phyloP scores from a whole-genome alignment of 371 early-diverging fungal species.

The Mucor irregularis region DNA sequence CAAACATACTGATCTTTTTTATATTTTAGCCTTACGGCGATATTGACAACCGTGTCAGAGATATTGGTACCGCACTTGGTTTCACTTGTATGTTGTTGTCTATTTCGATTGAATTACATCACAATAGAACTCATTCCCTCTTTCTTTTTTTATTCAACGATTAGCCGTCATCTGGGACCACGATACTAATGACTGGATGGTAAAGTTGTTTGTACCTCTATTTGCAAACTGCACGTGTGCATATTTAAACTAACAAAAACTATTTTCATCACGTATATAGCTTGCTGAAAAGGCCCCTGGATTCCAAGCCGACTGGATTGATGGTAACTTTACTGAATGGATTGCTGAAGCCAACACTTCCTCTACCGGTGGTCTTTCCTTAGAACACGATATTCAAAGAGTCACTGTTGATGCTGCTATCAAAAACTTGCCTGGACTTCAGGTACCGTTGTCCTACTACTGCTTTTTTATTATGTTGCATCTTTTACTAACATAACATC shows the following conservation, averaged over 20 bases:
- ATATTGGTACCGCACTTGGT: slow-evolving; percentile 57
- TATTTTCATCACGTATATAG: too few species aligned
- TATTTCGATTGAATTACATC: background rate
- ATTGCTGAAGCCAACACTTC: slow-evolving; percentile 40
- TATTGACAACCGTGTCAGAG: slow-evolving; percentile 69
- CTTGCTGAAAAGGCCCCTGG: slow-evolving; percentile 27
- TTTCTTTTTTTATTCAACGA: background rate
- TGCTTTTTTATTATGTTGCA: too few species aligned
- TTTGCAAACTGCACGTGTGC: background rate
- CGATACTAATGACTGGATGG: slow-evolving; percentile 50
- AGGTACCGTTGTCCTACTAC: too few species aligned
- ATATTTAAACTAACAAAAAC: background rate
- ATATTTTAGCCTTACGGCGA: slow-evolving; percentile 64
- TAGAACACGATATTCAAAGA: slow-evolving; percentile 58
- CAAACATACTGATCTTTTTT: background rate
- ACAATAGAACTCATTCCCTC: background rate
- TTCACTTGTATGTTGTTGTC: slow-evolving; percentile 35
- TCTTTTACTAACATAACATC: background rate
- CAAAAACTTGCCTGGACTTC: slow-evolving; percentile 52
- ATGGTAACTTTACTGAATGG: slow-evolving; percentile 54
- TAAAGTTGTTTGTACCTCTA: too few species aligned
- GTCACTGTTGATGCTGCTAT: slow-evolving; percentile 63
- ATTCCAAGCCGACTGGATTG: slow-evolving; percentile 42
- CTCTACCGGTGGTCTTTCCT: slow-evolving; percentile 52
- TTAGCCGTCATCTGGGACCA: slow-evolving; percentile 53